These are phyloP conservation scores for Teunomyces aglyptinius DNA, from an alignment of 805 yeast genomes.

Conservation along the genomic window DNA sequence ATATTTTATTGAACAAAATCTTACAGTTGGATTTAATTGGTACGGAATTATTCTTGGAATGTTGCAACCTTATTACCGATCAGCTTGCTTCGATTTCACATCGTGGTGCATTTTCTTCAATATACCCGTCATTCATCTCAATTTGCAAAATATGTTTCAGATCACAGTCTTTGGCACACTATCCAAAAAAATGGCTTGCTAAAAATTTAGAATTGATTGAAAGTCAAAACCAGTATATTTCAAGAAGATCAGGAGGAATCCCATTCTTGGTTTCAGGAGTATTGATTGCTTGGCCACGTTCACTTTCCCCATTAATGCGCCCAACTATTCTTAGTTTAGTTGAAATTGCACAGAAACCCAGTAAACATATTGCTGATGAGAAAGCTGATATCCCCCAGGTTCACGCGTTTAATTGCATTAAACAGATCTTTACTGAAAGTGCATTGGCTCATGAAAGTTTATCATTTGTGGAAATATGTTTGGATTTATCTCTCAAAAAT, in stretches of 20 bases:
- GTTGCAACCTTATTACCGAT: conserved; percentile 56
- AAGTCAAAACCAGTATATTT: conserved; percentile 63
- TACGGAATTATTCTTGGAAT: conserved; percentile 22
- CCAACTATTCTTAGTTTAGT: conserved; percentile 52
- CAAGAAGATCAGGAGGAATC: conserved; percentile 90
- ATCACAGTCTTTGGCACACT: conserved; percentile 25
- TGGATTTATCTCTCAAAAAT: conserved; percentile 57
- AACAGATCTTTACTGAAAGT: conserved; percentile 70
- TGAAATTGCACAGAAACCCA: conserved; percentile 53
- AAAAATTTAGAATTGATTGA: conserved; percentile 53
- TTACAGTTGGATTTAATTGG: conserved; percentile 26
- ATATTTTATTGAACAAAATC: conserved; percentile 49
- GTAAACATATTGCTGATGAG: conserved; percentile 45
- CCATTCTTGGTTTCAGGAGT: conserved; percentile 79
- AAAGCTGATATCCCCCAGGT: conserved; percentile 85
- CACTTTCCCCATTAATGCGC: conserved; percentile 35
- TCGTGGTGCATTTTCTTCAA: conserved; percentile 88
- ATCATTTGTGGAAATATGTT: conserved; percentile 52
- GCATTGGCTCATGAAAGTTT: conserved; percentile 54
- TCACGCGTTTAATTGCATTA: conserved; percentile 86
- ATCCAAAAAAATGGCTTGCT: conserved; percentile 58
- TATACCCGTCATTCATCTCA: conserved; percentile 74
- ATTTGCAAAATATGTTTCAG: conserved; percentile 58
- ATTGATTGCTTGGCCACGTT: conserved; percentile 46
- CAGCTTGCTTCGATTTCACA: conserved; percentile 79